Conservation (phyloP, 139 green algal genomes). For the Limnomonas spitsbergensis region DNA sequence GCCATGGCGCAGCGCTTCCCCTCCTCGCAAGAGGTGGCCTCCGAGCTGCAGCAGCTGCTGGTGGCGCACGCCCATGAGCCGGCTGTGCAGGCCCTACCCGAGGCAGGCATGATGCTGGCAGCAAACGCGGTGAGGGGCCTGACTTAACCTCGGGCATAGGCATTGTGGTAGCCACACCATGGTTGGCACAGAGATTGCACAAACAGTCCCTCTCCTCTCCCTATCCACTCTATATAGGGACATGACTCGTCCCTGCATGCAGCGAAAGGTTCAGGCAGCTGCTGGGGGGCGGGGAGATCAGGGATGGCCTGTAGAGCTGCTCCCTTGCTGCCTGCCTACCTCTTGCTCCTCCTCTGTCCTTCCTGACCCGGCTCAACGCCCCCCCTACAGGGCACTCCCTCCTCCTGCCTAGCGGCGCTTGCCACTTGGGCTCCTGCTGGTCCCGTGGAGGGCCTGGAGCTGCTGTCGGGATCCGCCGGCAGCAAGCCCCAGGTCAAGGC, state of each 20-base stretch:
- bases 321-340: no score
- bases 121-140: neutral
- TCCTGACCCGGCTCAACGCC: no score
- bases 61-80: slow-evolving; percentile 2
- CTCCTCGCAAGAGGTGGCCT: neutral
- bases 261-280: no score
- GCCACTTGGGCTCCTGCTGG: slow-evolving; percentile 51
- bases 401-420: slow-evolving; percentile 38
- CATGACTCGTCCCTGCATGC: no score
- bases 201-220: no score
- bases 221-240: no score
- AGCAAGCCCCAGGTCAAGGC: slow-evolving; percentile 25
- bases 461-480: slow-evolving; percentile 49
- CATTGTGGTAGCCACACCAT: no score
- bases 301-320: no score
- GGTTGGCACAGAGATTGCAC: no score
- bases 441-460: slow-evolving; percentile 58
- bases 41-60: slow-evolving; percentile 27
- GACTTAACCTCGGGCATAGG: no score
- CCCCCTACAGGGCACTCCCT: neutral
- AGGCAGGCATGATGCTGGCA: slow-evolving; percentile 57
- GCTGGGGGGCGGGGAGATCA: no score
- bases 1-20: slow-evolving; percentile 45
- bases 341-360: no score
- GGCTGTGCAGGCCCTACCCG: slow-evolving; percentile 51